Conservation (phyloP, 1,284 basidiomycete genomes). For the Ustilago xerochloae region DNA sequence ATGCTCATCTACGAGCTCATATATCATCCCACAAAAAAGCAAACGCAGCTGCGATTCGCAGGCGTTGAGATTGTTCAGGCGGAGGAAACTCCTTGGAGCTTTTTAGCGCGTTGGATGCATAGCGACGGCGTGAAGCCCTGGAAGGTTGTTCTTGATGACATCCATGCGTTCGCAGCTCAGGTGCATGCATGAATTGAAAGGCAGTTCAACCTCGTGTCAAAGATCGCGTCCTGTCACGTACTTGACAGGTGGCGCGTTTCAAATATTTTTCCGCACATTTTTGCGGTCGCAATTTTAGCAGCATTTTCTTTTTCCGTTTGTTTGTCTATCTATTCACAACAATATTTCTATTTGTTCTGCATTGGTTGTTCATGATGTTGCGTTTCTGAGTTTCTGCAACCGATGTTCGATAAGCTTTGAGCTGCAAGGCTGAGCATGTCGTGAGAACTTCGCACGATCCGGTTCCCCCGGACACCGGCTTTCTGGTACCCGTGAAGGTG, state of each 20-base stretch:
- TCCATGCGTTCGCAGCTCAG: not conserved
- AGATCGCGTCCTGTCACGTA: not conserved
- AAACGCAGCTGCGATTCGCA: not conserved
- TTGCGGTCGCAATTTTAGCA: not conserved
- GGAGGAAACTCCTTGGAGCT: not conserved
- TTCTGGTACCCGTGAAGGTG: no score
- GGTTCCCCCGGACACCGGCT: no score
- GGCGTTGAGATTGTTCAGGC: not conserved
- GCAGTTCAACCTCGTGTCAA: not conserved
- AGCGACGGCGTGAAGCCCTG: not conserved
- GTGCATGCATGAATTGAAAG: not conserved
- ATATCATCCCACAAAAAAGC: not conserved
- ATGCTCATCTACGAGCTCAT: slow-evolving; percentile 4
- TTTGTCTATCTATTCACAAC: no score
- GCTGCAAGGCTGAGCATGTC: no score
- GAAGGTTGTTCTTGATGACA: not conserved
- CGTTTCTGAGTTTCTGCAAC: no score
- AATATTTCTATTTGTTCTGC: no score
- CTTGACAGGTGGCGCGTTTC: not conserved
- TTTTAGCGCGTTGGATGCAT: slow-evolving; percentile 4
- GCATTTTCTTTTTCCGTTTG: no score
- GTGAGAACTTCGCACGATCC: no score
- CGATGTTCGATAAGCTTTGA: no score
- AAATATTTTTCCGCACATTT: not conserved
- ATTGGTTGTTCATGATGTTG: no score